Percentiles rank a stretch among this genome's conserved stretches.
Conservation (phyloP, 208 protist species). For the Trypanosoma rangeli region DNA sequence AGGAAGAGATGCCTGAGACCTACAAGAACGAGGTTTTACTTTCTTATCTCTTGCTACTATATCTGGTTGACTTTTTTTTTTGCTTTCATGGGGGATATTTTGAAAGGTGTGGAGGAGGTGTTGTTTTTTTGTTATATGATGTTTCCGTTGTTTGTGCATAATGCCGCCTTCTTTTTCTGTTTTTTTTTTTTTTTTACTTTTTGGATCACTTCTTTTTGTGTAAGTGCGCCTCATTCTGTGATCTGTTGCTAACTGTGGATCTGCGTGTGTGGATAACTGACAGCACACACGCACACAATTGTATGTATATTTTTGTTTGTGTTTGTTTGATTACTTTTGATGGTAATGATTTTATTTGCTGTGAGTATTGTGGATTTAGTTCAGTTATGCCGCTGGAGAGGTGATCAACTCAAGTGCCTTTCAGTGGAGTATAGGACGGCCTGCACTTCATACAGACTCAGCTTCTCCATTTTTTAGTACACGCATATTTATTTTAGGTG, state of each 20-base stretch:
- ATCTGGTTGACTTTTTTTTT: too few species aligned
- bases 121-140: not conserved
- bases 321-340: not conserved
- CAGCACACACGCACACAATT: not conserved
- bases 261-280: not conserved
- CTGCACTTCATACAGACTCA: not conserved
- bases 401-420: not conserved
- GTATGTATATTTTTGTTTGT: not conserved
- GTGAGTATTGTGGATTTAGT: not conserved
- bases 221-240: not conserved
- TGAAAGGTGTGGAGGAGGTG: not conserved
- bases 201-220: not conserved
- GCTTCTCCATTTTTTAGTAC: not conserved
- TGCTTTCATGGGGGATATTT: not conserved
- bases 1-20: not conserved
- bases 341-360: not conserved
- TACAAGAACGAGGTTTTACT: too few species aligned
- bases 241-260: not conserved
- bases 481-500: constrained; percentile 6
- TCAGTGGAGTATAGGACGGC: not conserved
- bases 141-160: not conserved
- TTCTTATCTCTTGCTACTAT: too few species aligned
- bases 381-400: not conserved
- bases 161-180: not conserved
- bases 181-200: not conserved